Conservation (phyloP, 805 yeast genomes). For the Nematodospora valgi region DNA sequence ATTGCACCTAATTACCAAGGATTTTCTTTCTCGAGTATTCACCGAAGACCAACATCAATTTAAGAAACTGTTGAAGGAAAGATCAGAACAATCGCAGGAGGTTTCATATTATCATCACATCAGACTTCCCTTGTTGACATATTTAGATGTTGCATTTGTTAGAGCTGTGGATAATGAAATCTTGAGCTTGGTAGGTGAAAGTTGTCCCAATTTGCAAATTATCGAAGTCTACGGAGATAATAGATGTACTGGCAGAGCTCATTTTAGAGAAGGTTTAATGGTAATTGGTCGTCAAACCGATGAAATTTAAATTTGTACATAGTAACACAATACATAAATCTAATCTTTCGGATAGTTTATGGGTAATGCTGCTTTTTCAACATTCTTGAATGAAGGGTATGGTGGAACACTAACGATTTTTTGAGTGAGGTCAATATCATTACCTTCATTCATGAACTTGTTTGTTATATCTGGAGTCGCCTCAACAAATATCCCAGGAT, state of each 20-base stretch:
- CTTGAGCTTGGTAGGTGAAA: constrained; percentile 52
- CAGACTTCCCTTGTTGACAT: constrained; percentile 56
- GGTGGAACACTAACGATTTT: constrained; percentile 21
- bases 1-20: constrained; percentile 50
- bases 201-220: constrained; percentile 59
- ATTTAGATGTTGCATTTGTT: constrained; percentile 77
- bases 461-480: constrained; percentile 35
- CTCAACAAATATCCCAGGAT: constrained; percentile 34
- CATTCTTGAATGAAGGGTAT: constrained; percentile 59
- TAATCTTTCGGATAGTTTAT: constrained; percentile 36
- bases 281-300: constrained; percentile 77
- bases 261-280: constrained; percentile 49
- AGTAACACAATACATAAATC: constrained; percentile 4
- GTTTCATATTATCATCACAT: constrained; percentile 16
- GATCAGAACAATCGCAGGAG: constrained; percentile 7
- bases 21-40: constrained; percentile 45
- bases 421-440: constrained; percentile 19
- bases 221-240: constrained; percentile 83
- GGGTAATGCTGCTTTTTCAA: constrained; percentile 54
- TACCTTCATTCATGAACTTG: constrained; percentile 14
- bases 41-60: constrained; percentile 29
- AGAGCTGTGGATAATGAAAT: constrained; percentile 69
- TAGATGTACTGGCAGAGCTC: constrained; percentile 56
- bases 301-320: constrained; percentile 29
- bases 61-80: constrained; percentile 8